phyloP scores from a whole-genome alignment of 495 filamentous ascomycete genomes.

The Geopyxis carbonaria region DNA sequence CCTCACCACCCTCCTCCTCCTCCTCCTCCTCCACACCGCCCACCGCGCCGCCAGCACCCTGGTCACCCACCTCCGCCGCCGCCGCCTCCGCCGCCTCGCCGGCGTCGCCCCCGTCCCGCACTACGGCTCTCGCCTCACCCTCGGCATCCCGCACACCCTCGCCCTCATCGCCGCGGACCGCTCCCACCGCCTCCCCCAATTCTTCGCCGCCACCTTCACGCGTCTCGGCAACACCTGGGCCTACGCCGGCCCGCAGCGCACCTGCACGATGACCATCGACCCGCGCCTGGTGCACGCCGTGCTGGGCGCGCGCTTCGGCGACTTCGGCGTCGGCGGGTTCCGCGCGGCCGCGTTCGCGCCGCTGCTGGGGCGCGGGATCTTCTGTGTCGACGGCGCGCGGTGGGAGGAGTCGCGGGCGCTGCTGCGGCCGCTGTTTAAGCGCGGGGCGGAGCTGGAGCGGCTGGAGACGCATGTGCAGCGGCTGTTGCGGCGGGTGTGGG shows the following conservation, averaged over 20 bases:
- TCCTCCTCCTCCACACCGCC: too few species aligned
- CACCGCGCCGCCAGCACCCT: too few species aligned
- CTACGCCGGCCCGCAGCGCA: too few species aligned
- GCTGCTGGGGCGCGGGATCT: constrained; percentile 52
- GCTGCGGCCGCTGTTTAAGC: constrained; percentile 45
- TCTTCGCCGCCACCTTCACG: constrained; percentile 11
- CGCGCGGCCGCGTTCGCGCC: constrained; percentile 35
- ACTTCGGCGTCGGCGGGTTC: constrained; percentile 40
- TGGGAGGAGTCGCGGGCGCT: constrained; percentile 52
- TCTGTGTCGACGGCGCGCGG: constrained; percentile 44
- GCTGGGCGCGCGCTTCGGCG: constrained; percentile 40
- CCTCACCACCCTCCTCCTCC: too few species aligned
- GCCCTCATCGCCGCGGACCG: constrained; percentile 23
- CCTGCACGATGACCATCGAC: too few species aligned
- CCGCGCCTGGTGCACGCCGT: constrained; percentile 64
- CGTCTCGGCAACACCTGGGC: not conserved
- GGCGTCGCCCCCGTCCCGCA: too few species aligned
- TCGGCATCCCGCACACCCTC: constrained; percentile 27
- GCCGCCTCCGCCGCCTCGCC: too few species aligned
- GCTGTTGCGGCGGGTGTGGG: constrained; percentile 30
- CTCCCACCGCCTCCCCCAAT: constrained; percentile 27
- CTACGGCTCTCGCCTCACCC: too few species aligned
- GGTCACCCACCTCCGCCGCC: too few species aligned
- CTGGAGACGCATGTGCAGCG: constrained; percentile 44
- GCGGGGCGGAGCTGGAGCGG: constrained; percentile 38